Evolutionary conservation across 768 basidiomycete genomes (phyloP), one percentile per base, ranked within the genome.

Genomic region (Lyophyllum semitale): DNA sequence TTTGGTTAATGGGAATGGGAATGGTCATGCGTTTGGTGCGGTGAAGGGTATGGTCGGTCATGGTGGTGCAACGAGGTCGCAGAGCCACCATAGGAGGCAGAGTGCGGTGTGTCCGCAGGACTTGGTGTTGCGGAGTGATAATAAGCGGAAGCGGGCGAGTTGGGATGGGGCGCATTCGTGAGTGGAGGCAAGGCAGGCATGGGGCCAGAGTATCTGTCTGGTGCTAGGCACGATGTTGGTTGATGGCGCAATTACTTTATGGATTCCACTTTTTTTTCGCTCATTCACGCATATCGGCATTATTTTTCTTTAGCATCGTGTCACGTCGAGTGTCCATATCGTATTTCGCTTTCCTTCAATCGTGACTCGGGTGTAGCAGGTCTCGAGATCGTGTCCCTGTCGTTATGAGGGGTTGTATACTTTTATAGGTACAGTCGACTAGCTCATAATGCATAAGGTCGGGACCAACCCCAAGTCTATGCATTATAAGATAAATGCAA

Each of bases 61-160:
- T 35, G 23, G 38, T 0, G 44, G 30, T 23, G 53, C 20, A 25
- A 37, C 18, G n/a, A 50, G 51, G n/a, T 55, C 61, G 32, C 55
- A 55, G 59, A 71, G 71, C 49, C 77, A 79, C 63, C 75, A 78
- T 61, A 68, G 77, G 17, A 76, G 76, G 13, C 75, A 76, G 66
- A 79, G 77, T 56, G 73, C 72, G 20, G 74, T 78, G 32, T 72
- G 74, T 54, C 76, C 76, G 15, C 73, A 73, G 66, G 76, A 77
- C 57, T 51, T 77, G 53, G 56, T 74, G 12, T 35, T 73, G 50
- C 48, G 65, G 26, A 69, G 37, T 38, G 37, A 38, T 38, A 38
- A 38, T 18, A 38, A 38, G 17, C 37, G 37, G 37, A 38, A 38
- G 37, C n/a, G 37, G 37, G 37, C 37, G 17, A 38, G 37, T 18